These are phyloP conservation scores for Fusarium sp. DNA, from an alignment of 2,329 filamentous ascomycete genomes.

Conservation along the genomic window DNA sequence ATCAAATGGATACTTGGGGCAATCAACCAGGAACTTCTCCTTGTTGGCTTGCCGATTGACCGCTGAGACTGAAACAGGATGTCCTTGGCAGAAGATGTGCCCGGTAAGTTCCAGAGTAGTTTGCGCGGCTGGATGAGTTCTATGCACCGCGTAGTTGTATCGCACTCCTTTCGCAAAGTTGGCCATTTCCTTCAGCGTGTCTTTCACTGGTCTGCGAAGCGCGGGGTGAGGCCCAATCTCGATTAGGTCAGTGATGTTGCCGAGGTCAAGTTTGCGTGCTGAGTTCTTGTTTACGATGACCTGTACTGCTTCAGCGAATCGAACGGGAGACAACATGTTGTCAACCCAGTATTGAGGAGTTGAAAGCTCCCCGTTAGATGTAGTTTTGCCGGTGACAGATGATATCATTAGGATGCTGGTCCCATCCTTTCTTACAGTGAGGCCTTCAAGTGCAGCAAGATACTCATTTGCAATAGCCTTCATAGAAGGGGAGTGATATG, in stretches of 20 bases:
- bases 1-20: conserved; percentile 9
- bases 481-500: conserved; percentile 66
- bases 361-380: conserved; percentile 51
- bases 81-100: not conserved
- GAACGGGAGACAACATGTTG: conserved; percentile 52
- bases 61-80: not conserved
- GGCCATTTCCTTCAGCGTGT: conserved; percentile 14
- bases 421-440: not conserved
- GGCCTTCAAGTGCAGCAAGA: conserved; percentile 41
- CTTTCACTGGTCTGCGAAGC: conserved; percentile 29
- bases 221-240: conserved; percentile 46
- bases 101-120: not conserved
- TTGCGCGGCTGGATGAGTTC: not conserved
- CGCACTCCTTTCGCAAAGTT: not conserved
- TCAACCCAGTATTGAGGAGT: conserved; percentile 57
- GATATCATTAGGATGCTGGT: conserved; percentile 48
- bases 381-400: conserved; percentile 54
- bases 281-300: conserved; percentile 1
- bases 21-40: not conserved
- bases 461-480: conserved; percentile 60
- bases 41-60: not conserved
- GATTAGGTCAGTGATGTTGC: conserved; percentile 13
- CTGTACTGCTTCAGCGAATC: conserved; percentile 51
- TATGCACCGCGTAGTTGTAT: not conserved
- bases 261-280: not conserved